Evolutionary conservation across 139 green algal species (phyloP), one percentile per base, ranked within the genome.

Genomic region (Volvox africanus): DNA sequence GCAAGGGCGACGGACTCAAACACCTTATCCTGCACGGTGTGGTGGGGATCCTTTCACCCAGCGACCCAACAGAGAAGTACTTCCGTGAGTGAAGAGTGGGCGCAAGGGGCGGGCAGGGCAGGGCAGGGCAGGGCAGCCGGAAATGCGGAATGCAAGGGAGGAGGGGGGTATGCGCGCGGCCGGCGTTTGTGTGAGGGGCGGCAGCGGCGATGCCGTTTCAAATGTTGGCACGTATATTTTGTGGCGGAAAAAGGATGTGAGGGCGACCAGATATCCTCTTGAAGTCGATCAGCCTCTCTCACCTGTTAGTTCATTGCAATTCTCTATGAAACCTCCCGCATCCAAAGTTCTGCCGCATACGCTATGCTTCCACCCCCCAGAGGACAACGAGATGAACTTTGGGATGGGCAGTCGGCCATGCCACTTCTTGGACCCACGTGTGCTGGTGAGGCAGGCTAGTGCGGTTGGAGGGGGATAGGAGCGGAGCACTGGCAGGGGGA

Each of bases 391-490:
- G 0, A 73, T 68, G 18, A 44, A 77, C 55, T 92, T 88, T 35
- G 92, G 92, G 5, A 89, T 90, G 80, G 92, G 92, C 79, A 88
- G 92, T n/a, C 92, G 92, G 26, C 62, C 71, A 3, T 94, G 92
- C 44, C 32, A 30, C n/a, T 73, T 90, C 80, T 61, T 94, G 24
- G n/a, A 50, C 2, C 44, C 89, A 16, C 62, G 82, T 26, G 86
- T 93, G 28, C 87, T 81, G 80, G 91, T 90, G n/a, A 67, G 87
- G 44, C 44, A 55, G 9, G 44, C 5, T 55, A 9, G 44, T 55
- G 44, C 44, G 44, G 44, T 5, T 5, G 44, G 2, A 73, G 65
- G 21, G 9, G 11, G 65, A 73, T 26, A 28, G 65, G 5, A 73
- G 11, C 21, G 6, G 24, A 16, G 65, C 21, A 73, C 21, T 9